These are phyloP conservation scores for Starmerella geochares DNA, from an alignment of 805 yeast genomes.

Conservation along the genomic window DNA sequence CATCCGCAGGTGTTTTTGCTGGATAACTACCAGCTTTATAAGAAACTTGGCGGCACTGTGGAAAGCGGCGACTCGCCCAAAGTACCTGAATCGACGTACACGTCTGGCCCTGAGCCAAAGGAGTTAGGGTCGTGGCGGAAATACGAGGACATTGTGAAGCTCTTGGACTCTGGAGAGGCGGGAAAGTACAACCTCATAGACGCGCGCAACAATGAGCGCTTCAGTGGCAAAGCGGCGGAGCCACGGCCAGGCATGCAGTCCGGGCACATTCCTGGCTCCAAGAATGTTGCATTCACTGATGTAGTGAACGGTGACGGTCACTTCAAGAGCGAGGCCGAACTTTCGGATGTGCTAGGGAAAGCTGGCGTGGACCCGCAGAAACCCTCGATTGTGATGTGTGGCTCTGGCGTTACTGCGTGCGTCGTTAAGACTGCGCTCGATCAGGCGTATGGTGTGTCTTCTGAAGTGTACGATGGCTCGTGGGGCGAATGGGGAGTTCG, in stretches of 20 bases:
- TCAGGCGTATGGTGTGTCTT: conserved; percentile 36
- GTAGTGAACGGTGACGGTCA: conserved; percentile 41
- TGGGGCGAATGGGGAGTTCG: conserved; percentile 71
- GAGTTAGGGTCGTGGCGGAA: conserved; percentile 29
- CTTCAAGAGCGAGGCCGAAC: conserved; percentile 41
- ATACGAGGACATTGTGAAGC: conserved; percentile 54
- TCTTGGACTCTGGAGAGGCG: conserved; percentile 41
- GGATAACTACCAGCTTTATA: conserved; percentile 55
- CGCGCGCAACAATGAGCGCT: conserved; percentile 69
- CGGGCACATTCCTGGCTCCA: conserved; percentile 81
- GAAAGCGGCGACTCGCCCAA: conserved; percentile 31
- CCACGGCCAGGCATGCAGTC: conserved; percentile 80
- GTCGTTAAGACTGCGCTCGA: conserved; percentile 68
- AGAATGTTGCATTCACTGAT: conserved; percentile 61
- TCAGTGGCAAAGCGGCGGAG: conserved; percentile 71
- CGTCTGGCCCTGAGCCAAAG: conserved; percentile 24
- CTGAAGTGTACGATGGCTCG: conserved; percentile 61
- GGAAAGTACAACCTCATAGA: conserved; percentile 51
- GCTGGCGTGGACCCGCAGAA: conserved; percentile 37
- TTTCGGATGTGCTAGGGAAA: conserved; percentile 40
- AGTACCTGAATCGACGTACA: conserved; percentile 18
- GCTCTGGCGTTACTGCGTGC: conserved; percentile 93
- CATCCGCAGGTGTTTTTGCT: conserved; percentile 60
- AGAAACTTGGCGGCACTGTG: conserved; percentile 38
- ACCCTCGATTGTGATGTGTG: conserved; percentile 81